phyloP scores from a whole-genome alignment of 129 eudicot genomes.

The Ambrosia trifida region DNA sequence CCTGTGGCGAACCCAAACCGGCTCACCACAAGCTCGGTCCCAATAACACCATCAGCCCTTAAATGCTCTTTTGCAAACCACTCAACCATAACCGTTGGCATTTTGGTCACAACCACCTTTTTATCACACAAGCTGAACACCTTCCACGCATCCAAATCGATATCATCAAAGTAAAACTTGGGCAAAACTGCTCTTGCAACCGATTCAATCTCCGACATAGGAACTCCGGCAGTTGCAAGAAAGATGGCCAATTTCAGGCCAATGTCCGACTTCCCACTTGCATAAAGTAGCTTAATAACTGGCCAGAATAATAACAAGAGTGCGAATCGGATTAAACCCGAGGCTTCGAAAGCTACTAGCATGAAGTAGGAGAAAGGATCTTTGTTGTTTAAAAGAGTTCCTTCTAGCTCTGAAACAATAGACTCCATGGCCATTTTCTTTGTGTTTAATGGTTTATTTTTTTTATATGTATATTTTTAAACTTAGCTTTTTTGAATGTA shows the following conservation, averaged over 20 bases:
- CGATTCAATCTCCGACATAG: constrained; percentile 67
- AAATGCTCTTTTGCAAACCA: constrained; percentile 85
- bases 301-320: constrained; percentile 68
- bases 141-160: constrained; percentile 77
- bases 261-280: constrained; percentile 38
- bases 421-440: constrained; percentile 40
- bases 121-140: constrained; percentile 56
- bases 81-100: constrained; percentile 84
- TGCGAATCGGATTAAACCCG: constrained; percentile 76
- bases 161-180: constrained; percentile 74
- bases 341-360: constrained; percentile 90
- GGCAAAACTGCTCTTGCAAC: constrained; percentile 94
- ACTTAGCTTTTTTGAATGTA: neutral
- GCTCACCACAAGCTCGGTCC: constrained; percentile 67
- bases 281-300: constrained; percentile 50
- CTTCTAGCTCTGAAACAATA: constrained; percentile 77
- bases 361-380: constrained; percentile 84
- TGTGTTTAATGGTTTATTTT: neutral
- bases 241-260: constrained; percentile 64
- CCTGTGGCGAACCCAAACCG: constrained; percentile 81
- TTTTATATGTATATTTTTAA: neutral
- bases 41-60: constrained; percentile 70
- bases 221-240: constrained; percentile 67
- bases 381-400: constrained; percentile 64
- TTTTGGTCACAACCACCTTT: constrained; percentile 72